Evolutionary conservation across 2,329 filamentous ascomycete species (phyloP).

Genomic region (Hymenoscyphus scutula): DNA sequence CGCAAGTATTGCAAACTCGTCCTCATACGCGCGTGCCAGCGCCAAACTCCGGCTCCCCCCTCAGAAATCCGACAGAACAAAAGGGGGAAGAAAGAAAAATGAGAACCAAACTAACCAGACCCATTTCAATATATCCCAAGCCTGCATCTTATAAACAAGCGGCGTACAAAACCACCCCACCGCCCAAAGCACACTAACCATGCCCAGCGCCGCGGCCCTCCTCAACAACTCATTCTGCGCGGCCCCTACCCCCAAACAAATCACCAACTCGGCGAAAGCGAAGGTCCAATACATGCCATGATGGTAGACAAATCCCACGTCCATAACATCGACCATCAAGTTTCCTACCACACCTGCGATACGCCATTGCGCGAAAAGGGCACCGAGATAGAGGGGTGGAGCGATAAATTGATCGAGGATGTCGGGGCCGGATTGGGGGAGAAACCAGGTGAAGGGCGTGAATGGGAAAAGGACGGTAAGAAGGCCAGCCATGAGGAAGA

Average conservation of each 20-base stretch:
- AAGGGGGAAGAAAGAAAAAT: background rate
- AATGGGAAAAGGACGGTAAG: slow-evolving; percentile 26
- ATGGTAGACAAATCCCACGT: slow-evolving; percentile 20
- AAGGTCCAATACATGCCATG: slow-evolving; percentile 24
- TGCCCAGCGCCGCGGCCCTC: slow-evolving; percentile 14
- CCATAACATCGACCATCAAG: slow-evolving; percentile 14
- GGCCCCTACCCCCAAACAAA: slow-evolving; percentile 16
- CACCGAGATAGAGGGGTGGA: slow-evolving; percentile 22
- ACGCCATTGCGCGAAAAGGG: slow-evolving; percentile 26
- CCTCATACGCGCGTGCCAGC: slow-evolving; percentile 13
- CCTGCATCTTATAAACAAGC: slow-evolving; percentile 18
- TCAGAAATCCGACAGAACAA: background rate
- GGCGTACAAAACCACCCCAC: slow-evolving; percentile 23
- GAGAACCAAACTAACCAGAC: background rate
- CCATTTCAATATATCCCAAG: slow-evolving; percentile 17
- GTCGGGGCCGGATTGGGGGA: slow-evolving; percentile 17
- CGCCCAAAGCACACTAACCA: slow-evolving; percentile 20
- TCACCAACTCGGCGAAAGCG: slow-evolving; percentile 13
- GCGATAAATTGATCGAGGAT: slow-evolving; percentile 24
- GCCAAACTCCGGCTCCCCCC: background rate
- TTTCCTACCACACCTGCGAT: slow-evolving; percentile 21
- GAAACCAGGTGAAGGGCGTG: slow-evolving; percentile 24
- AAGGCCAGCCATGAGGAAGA: slow-evolving; percentile 22
- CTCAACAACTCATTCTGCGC: slow-evolving; percentile 20
- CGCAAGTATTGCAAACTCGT: slow-evolving; percentile 20